Evolutionary conservation across 2,329 filamentous ascomycete genomes (phyloP), one percentile per base, ranked within the genome.

Genomic region (Pseudophaeomoniella oleicola): DNA sequence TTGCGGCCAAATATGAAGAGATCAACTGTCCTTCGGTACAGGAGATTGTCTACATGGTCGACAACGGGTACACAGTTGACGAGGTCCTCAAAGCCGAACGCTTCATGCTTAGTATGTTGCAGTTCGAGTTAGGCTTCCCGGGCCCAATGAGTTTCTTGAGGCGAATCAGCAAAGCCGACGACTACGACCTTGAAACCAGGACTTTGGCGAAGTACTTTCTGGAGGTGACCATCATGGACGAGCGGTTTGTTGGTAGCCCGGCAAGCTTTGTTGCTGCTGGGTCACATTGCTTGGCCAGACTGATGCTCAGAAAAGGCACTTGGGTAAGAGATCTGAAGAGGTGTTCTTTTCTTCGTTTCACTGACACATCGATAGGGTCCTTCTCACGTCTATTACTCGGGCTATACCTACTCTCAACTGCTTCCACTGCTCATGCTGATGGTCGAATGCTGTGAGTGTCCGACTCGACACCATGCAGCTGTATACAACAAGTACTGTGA

Each of bases 31-130:
- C 87, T 16, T 94, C 88, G 1, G 77, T 98, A 15, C 74, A 81
- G 42, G 90, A 98, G 65, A 93, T 98, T 51, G 82, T 94, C 41
- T 96, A 88, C 66, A 96, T 98, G 88, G 90, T 98, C 30, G 90
- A 98, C 54, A 74, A 78, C 31, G 86, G 85, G 38, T 98, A 94
- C 61, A 81, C 72, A 3, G 71, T 74, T 12, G 87, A 94, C 39
- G 90, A 96, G 63, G 88, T 98, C 39, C 72, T 96, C 46, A 94
- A 96, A 64, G 90, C 90, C 1, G 90, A 98, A 62, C 79, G 87
- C 10, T 96, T 94, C 65, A 98, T 98, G 87, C 73, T 98, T 36
- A 92, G 76, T 59, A 93, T 94, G 80, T 75, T 98, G 37, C 74
- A 85, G 50, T 98, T 94, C 54, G 86, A 94, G 60, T 74, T 98